A percentile compares a stretch with the other conserved stretches of the same genome.
Evolutionary conservation across 345 rosid genomes (phyloP).

Genomic region (Isatis tinctoria): DNA sequence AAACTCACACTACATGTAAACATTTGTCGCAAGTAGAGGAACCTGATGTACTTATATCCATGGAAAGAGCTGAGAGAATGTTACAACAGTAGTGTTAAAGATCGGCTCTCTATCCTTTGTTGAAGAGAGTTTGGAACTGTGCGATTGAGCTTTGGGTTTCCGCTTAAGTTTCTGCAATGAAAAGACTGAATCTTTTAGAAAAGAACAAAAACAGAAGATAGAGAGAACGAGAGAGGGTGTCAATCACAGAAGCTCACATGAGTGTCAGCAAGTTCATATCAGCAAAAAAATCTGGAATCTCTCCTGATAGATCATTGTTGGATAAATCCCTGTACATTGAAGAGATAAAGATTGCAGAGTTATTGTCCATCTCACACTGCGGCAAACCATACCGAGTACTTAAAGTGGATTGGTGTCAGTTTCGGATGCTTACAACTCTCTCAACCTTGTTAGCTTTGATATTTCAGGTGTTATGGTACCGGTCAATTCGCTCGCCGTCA

Average conservation of each 20-base stretch:
- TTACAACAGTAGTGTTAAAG: neutral
- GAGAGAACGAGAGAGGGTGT: neutral
- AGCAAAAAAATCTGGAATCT: slow-evolving; percentile 37
- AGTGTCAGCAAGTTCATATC: slow-evolving; percentile 28
- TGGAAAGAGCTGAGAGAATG: neutral
- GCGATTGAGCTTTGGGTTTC: neutral
- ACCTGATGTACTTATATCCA: neutral
- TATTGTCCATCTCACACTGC: neutral
- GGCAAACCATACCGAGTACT: neutral
- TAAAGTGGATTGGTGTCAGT: neutral
- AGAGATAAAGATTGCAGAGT: neutral
- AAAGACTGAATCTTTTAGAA: neutral
- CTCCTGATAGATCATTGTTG: slow-evolving; percentile 33
- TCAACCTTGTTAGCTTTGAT: slow-evolving; percentile 22
- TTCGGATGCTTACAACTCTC: slow-evolving; percentile 32
- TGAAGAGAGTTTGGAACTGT: neutral
- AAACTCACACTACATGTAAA: neutral
- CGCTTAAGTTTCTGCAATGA: slow-evolving; percentile 7
- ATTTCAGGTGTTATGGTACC: slow-evolving; percentile 23
- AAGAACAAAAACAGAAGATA: neutral
- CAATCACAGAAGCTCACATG: slow-evolving; percentile 33
- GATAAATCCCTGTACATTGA: slow-evolving; percentile 45
- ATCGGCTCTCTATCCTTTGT: neutral
- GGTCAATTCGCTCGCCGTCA: slow-evolving; percentile 28
- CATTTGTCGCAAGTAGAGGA: neutral